A percentile compares a stretch with the other conserved stretches of the same genome.
Conservation (phyloP, 768 basidiomycete species). For the Amanita rubescens region DNA sequence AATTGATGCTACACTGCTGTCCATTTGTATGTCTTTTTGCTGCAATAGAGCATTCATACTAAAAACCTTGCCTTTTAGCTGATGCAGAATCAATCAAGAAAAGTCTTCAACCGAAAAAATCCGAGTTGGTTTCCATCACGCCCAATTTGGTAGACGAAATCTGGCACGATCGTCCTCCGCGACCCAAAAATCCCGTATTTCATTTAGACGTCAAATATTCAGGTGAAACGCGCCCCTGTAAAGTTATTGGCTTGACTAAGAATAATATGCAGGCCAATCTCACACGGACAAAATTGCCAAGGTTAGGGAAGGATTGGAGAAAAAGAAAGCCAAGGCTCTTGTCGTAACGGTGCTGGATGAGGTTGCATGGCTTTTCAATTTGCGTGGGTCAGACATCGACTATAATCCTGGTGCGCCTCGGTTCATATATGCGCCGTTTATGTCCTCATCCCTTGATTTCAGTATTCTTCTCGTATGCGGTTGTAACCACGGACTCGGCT, state of each 20-base stretch:
- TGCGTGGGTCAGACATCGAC: constrained; percentile 87
- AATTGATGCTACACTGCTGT: constrained; percentile 73
- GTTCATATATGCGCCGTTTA: neutral
- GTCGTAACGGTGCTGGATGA: constrained; percentile 91
- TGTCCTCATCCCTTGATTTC: constrained; percentile 7
- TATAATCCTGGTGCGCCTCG: constrained; percentile 56
- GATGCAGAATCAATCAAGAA: constrained; percentile 61
- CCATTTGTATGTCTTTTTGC: constrained; percentile 40
- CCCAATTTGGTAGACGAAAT: constrained; percentile 74
- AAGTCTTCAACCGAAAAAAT: constrained; percentile 44
- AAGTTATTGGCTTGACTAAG: neutral
- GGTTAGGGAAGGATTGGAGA: constrained; percentile 56
- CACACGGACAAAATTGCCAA: constrained; percentile 59
- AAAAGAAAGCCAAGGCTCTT: constrained; percentile 60
- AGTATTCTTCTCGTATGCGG: constrained; percentile 93
- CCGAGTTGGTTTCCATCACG: constrained; percentile 55
- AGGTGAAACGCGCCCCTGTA: constrained; percentile 29
- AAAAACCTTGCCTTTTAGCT: constrained; percentile 24
- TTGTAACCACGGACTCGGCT: constrained; percentile 54
- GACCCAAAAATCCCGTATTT: constrained; percentile 63
- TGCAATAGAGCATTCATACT: neutral
- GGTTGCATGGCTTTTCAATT: constrained; percentile 89
- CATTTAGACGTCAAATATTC: constrained; percentile 69
- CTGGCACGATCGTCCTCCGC: constrained; percentile 66
- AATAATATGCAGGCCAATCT: constrained; percentile 41